Base-by-base conservation (phyloP, 2,329 filamentous ascomycete species). In the Paecilomyces niveus region DNA sequence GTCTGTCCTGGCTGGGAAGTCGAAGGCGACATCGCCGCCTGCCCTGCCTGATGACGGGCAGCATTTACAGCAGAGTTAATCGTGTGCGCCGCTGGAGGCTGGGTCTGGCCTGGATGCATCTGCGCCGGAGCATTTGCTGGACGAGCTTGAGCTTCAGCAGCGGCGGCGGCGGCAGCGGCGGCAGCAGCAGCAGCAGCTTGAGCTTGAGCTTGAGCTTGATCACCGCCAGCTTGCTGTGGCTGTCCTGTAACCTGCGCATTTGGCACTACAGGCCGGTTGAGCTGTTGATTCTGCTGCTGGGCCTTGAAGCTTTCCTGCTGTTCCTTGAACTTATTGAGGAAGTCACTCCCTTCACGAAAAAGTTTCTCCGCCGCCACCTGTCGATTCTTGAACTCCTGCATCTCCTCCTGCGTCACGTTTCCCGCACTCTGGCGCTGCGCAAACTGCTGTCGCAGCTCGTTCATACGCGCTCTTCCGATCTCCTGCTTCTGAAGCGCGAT, bases 401-500 rank as follows among this genome's bases (percentile, higher is more conserved):
- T 67, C 58, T 80, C 78, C 54, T 78, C 73, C 60, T 71, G 68
- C 3, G 65, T 70, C 65, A 79, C 65, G 59, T 70, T 75, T 3
- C 76, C 76, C 10, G 70, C 63, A 32, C 64, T 64, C 59, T 75
- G 71, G 22, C 77, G 75, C 58, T 74, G 70, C 22, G 64, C 60
- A 54, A 72, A 73, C 56, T 74, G 71, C 32, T 73, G 64, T 24
- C 76, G 72, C 29, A 81, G 60, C 51, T 80, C 76, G 21, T 67
- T 63, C 54, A 78, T 68, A 29, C 76, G 74, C n/a, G 69, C 70
- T 57, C 73, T 72, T n/a, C 76, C 76, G 15, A 77, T 70, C 60
- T 81, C 78, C 57, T 78, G 74, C 60, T 77, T 79, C 63, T 81
- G 78, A 26, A 81, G 68, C 9, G 77, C 75, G 58, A 78, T 74